These are phyloP conservation scores for Colletotrichum tabaci DNA, from an alignment of 2,329 filamentous ascomycete genomes.

Conservation along the genomic window DNA sequence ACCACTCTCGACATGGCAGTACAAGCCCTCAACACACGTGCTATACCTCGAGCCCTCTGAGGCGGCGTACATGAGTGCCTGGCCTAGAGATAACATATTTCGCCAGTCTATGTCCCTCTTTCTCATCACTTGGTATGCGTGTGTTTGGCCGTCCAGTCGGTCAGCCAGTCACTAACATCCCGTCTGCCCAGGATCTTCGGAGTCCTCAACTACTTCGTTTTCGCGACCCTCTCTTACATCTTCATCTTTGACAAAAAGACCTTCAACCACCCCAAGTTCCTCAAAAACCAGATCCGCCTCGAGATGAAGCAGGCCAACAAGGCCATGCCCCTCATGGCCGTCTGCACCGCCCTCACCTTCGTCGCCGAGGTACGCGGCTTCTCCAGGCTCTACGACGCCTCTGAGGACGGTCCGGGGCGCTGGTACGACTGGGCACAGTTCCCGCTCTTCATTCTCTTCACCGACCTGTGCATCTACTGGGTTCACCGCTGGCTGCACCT, in stretches of 20 bases:
- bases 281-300: slow-evolving; percentile 90
- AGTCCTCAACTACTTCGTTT: slow-evolving; percentile 85
- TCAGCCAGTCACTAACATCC: slow-evolving; percentile 16
- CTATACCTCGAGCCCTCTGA: slow-evolving; percentile 79
- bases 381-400: slow-evolving; percentile 88
- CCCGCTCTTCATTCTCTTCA: slow-evolving; percentile 89
- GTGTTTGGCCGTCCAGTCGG: background rate
- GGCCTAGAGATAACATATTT: slow-evolving; percentile 82
- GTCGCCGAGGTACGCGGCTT: slow-evolving; percentile 86
- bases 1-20: slow-evolving; percentile 75
- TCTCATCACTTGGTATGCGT: slow-evolving; percentile 85
- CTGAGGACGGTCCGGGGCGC: slow-evolving; percentile 79
- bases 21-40: slow-evolving; percentile 80
- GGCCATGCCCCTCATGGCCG: slow-evolving; percentile 85
- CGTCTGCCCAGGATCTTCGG: slow-evolving; percentile 81
- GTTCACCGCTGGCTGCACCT: slow-evolving; percentile 91
- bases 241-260: slow-evolving; percentile 94
- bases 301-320: slow-evolving; percentile 87
- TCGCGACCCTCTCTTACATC: slow-evolving; percentile 85
- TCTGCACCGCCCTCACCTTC: slow-evolving; percentile 87
- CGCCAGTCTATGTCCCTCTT: slow-evolving; percentile 84
- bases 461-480: slow-evolving; percentile 92
- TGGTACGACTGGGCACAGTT: slow-evolving; percentile 89
- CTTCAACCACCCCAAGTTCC: slow-evolving; percentile 91
- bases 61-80: slow-evolving; percentile 84